phyloP scores from a whole-genome alignment of 2,329 filamentous ascomycete genomes.

The Alternaria viburni region DNA sequence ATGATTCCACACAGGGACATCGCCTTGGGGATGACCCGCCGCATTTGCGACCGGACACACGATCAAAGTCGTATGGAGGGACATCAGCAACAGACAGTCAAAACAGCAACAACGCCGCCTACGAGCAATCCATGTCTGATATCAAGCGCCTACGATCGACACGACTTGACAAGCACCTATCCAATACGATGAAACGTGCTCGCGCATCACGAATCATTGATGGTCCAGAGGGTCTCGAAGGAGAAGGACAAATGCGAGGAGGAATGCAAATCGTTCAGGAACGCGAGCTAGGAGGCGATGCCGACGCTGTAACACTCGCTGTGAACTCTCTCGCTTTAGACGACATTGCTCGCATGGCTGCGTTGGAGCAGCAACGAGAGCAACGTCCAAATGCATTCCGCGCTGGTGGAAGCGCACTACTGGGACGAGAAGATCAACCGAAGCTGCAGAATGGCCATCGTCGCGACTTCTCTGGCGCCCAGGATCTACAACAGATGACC shows the following conservation, averaged over 20 bases:
- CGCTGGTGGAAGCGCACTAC: constrained; percentile 73
- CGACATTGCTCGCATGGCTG: constrained; percentile 94
- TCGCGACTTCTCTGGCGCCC: constrained; percentile 66
- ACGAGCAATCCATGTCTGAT: constrained; percentile 95
- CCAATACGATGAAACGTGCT: constrained; percentile 88
- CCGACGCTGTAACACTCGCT: constrained; percentile 83
- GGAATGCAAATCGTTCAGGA: constrained; percentile 84
- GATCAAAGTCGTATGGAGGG: constrained; percentile 76
- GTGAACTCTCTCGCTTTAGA: constrained; percentile 92
- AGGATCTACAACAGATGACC: constrained; percentile 57
- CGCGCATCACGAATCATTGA: constrained; percentile 92
- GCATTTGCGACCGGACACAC: constrained; percentile 67
- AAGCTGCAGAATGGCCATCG: constrained; percentile 73
- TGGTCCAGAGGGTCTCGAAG: constrained; percentile 74
- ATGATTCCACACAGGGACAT: constrained; percentile 71
- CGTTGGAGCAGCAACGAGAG: constrained; percentile 92
- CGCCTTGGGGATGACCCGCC: constrained; percentile 59
- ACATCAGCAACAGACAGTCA: constrained; percentile 62
- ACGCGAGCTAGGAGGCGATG: constrained; percentile 70
- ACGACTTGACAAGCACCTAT: constrained; percentile 90
- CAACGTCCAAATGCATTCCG: constrained; percentile 82
- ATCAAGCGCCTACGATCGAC: constrained; percentile 91
- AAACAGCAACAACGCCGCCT: constrained; percentile 66
- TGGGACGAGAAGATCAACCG: constrained; percentile 66
- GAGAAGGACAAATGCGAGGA: constrained; percentile 63